Evolutionary conservation across 1,284 basidiomycete species (phyloP).

Genomic region (Boletus semigastroideus): DNA sequence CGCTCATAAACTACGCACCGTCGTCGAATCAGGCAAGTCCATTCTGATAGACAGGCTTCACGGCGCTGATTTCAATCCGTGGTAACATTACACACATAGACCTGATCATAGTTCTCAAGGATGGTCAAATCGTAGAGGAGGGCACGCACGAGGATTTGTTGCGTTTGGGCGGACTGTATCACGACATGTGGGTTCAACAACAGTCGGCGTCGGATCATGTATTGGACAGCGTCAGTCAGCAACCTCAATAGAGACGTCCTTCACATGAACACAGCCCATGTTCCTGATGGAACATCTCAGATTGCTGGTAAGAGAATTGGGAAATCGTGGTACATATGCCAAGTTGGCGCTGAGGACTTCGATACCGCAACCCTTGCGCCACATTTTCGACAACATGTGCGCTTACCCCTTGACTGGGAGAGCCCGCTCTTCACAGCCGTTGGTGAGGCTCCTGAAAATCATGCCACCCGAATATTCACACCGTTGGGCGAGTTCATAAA

Average conservation of each 20-base stretch:
- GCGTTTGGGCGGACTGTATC: conserved; percentile 71
- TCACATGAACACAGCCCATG: background rate
- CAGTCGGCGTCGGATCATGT: conserved; percentile 50
- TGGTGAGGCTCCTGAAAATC: background rate
- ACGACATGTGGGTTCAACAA: conserved; percentile 84
- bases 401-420: background rate
- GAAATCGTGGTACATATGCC: background rate
- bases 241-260: background rate
- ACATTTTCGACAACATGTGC: background rate
- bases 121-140: conserved; percentile 84
- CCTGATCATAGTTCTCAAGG: conserved; percentile 85
- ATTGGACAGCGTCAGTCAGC: conserved; percentile 13
- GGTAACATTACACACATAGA: conserved; percentile 44
- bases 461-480: too few relatives aligned
- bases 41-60: conserved; percentile 2
- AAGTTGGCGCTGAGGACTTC: background rate
- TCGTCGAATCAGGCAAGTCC: conserved; percentile 79
- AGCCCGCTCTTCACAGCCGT: background rate
- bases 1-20: conserved; percentile 87
- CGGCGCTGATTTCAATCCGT: background rate
- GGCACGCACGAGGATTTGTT: conserved; percentile 90
- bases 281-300: too few relatives aligned
- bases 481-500: background rate
- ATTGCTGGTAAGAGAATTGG: background rate
- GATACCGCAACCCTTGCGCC: background rate